These are phyloP conservation scores for Salix brachista DNA, from an alignment of 345 rosid species.

Conservation along the genomic window DNA sequence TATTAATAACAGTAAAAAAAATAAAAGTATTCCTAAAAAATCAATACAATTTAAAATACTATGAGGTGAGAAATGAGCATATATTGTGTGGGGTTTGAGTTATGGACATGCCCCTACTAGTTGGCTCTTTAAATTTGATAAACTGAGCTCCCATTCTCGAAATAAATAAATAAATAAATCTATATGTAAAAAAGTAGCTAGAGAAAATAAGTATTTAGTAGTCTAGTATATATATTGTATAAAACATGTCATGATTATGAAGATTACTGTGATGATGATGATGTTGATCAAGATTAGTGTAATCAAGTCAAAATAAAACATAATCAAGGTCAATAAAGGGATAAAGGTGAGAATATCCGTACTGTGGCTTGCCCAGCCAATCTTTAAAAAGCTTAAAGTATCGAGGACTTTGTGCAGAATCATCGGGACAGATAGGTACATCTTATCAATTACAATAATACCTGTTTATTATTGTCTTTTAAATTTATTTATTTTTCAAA, in stretches of 20 bases:
- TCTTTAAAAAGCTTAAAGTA: conserved; percentile 7
- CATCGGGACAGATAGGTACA: not conserved
- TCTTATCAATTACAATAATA: not conserved
- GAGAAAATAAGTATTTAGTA: too few species aligned
- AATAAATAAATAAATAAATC: too few species aligned
- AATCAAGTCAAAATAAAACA: not conserved
- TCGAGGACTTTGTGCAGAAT: conserved; percentile 8
- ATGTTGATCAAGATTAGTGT: not conserved
- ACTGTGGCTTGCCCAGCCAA: conserved; percentile 9
- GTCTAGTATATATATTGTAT: too few species aligned
- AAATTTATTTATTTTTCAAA: too few species aligned
- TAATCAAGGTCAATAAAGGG: not conserved
- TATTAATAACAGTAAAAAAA: too few species aligned
- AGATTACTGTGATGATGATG: not conserved
- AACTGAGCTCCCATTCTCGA: too few species aligned
- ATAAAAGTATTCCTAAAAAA: too few species aligned
- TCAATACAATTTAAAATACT: too few species aligned
- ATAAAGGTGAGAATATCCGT: conserved; percentile 1
- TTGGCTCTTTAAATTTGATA: not conserved
- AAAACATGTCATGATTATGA: not conserved
- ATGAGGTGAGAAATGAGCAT: too few species aligned
- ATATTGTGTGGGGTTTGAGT: not conserved
- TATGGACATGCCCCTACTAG: not conserved
- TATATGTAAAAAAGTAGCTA: too few species aligned
- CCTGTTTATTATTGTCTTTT: too few species aligned